Evolutionary conservation across 495 filamentous ascomycete species (phyloP).

Genomic region (Trichoderma virens): DNA sequence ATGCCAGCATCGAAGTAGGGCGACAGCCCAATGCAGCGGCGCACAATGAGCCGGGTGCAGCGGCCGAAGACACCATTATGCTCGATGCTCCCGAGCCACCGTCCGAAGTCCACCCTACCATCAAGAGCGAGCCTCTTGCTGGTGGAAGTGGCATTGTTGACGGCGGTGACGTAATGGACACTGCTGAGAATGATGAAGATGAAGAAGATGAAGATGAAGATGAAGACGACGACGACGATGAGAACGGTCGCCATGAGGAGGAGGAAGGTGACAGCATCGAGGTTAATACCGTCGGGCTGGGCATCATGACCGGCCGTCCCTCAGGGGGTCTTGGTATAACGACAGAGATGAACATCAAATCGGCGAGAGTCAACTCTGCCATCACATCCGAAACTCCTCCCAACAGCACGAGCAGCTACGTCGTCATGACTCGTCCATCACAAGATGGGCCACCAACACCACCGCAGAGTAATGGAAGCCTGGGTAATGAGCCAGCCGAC

Average conservation of each 20-base stretch:
- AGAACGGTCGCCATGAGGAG: slow-evolving; percentile 18
- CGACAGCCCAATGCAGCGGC: slow-evolving; percentile 24
- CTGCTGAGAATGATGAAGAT: not conserved
- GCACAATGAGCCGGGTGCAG: slow-evolving; percentile 21
- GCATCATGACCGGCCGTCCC: slow-evolving; percentile 27
- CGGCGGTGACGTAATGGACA: slow-evolving; percentile 12
- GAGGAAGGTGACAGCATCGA: slow-evolving; percentile 30
- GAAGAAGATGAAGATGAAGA: slow-evolving; percentile 11
- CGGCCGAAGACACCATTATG: slow-evolving; percentile 37
- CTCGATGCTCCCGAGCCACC: slow-evolving; percentile 32
- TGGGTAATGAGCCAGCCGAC: slow-evolving; percentile 35
- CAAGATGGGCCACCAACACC: slow-evolving; percentile 32
- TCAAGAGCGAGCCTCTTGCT: slow-evolving; percentile 25
- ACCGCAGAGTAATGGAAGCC: slow-evolving; percentile 42
- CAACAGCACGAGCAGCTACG: not conserved
- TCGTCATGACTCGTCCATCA: not conserved
- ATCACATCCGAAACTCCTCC: slow-evolving; percentile 9
- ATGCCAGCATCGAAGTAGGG: slow-evolving; percentile 42
- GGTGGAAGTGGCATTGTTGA: slow-evolving; percentile 17
- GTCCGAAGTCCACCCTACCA: slow-evolving; percentile 29
- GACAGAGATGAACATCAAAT: not conserved
- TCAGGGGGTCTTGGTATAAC: not conserved
- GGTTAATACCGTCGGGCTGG: slow-evolving; percentile 31
- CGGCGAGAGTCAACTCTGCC: not conserved
- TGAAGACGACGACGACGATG: slow-evolving; percentile 10